phyloP scores from a whole-genome alignment of 768 basidiomycete species.

The Sporobolomyces roseus region DNA sequence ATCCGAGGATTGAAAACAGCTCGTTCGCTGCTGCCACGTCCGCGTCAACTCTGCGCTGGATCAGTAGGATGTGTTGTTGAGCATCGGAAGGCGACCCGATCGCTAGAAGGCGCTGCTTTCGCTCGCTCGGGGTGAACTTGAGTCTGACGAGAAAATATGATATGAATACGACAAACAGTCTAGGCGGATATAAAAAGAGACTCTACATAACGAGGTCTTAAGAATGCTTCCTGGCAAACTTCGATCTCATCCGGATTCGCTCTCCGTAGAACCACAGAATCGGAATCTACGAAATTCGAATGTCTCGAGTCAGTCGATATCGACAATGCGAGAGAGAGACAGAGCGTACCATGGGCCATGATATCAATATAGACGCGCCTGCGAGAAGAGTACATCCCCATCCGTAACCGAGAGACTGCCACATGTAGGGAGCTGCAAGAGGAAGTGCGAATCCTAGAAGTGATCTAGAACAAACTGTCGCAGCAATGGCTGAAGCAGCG shows the following conservation, averaged over 20 bases:
- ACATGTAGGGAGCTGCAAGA: slow-evolving; percentile 63
- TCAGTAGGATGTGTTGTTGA: too few relatives aligned
- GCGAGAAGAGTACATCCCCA: slow-evolving; percentile 67
- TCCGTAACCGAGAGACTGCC: slow-evolving; percentile 62
- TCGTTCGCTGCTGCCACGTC: too few relatives aligned
- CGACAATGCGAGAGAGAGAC: slow-evolving; percentile 48
- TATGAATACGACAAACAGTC: too few relatives aligned
- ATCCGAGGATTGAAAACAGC: too few relatives aligned
- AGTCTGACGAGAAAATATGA: too few relatives aligned
- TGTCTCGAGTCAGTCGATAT: not conserved
- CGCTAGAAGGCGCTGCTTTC: too few relatives aligned
- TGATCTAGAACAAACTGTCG: slow-evolving; percentile 61
- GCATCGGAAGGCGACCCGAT: too few relatives aligned
- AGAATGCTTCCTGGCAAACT: slow-evolving; percentile 6
- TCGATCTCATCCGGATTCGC: not conserved
- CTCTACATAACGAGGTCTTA: too few relatives aligned
- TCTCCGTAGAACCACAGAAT: slow-evolving; percentile 22
- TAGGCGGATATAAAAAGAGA: too few relatives aligned
- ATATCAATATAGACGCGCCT: slow-evolving; percentile 57
- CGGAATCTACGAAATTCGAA: not conserved
- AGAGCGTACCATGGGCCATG: slow-evolving; percentile 53
- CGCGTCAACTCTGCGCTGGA: too few relatives aligned
- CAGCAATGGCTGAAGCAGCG: slow-evolving; percentile 58
- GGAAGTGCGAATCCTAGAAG: slow-evolving; percentile 71
- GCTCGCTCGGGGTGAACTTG: too few relatives aligned